Evolutionary conservation across 371 early-diverging fungal genomes (phyloP), one percentile per base, ranked within the genome.

Genomic region (Mortierella sp.): DNA sequence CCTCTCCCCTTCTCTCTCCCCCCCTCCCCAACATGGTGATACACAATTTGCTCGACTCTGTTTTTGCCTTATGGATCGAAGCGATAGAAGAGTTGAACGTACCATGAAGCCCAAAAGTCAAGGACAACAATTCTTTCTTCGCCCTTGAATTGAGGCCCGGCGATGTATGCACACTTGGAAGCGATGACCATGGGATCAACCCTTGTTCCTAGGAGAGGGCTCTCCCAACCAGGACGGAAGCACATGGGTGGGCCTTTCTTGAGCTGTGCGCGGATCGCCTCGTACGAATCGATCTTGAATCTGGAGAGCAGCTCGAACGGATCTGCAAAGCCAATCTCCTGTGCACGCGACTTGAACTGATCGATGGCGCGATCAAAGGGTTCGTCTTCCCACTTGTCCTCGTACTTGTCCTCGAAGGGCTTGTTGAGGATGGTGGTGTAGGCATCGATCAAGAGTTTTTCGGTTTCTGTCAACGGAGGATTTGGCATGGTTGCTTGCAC

Each of bases 41-140:
- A n/a, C n/a, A n/a, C n/a, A n/a, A n/a, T n/a, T n/a, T n/a, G n/a
- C n/a, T n/a, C n/a, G n/a, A n/a, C n/a, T n/a, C n/a, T n/a, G n/a
- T n/a, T n/a, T n/a, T 45, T n/a, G 16, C 5, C 9, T 9, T 34
- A 7, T 7, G 34, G 10, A 34, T 7, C 7, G 34, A 10, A 10
- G 34, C 7, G 34, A 34, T 4, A n/a, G n/a, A n/a, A n/a, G n/a
- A n/a, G n/a, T n/a, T n/a, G n/a, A 19, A 16, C 56, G 18, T 66
- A 76, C 78, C 78, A 76, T n/a, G 62, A 57, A 0, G 78, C 78
- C 78, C 78, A 76, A 45, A 76, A 76, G 38, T 76, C 78, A 9
- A 76, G 47, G n/a, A 70, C 34, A 18, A 76, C 56, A 2, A 76
- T 47, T n/a, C 78, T 34, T 4, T 51, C 19, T 12, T 26, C 48